Conservation (phyloP, 1,284 basidiomycete species). For the Ceratobasidium sp. region DNA sequence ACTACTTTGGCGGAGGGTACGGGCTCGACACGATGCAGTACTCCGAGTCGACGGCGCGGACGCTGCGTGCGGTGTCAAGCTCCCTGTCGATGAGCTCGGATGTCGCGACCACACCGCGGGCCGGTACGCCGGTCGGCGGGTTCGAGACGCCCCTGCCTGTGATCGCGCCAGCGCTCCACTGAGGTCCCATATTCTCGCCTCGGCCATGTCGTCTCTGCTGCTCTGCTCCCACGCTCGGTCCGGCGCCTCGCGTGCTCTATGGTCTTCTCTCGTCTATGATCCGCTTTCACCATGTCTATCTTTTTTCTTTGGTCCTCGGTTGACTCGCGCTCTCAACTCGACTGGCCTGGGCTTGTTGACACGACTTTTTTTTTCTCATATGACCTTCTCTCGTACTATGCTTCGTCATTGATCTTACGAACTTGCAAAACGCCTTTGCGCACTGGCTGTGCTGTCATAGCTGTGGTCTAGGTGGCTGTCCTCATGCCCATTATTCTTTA, state of each 20-base stretch:
- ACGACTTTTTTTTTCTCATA: neutral
- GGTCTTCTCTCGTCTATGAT: neutral
- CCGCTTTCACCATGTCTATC: neutral
- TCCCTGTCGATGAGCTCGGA: slow-evolving; percentile 16
- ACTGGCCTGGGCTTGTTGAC: too few species aligned
- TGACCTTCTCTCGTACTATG: neutral
- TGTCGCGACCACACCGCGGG: slow-evolving; percentile 14
- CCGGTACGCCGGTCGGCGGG: slow-evolving; percentile 11
- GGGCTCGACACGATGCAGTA: neutral
- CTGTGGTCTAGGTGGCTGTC: slow-evolving; percentile 23
- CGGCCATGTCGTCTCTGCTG: neutral
- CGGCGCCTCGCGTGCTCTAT: slow-evolving; percentile 6
- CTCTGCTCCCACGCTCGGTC: neutral
- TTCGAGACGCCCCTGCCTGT: slow-evolving; percentile 5
- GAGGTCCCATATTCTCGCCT: slow-evolving; percentile 2
- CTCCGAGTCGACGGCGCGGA: slow-evolving; percentile 28
- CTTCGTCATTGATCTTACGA: neutral
- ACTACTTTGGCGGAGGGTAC: slow-evolving; percentile 4
- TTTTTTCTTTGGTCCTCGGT: too few species aligned
- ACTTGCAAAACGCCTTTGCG: slow-evolving; percentile 27
- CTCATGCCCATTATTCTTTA: neutral
- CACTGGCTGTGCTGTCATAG: slow-evolving; percentile 34
- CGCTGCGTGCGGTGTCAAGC: slow-evolving; percentile 34
- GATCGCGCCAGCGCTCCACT: slow-evolving; percentile 11
- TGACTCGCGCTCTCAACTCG: too few species aligned